A percentile compares a stretch with the other conserved stretches of the same genome.
phyloP scores from a whole-genome alignment of 1,139 yeast species.

The Sugiyamaella neomexicana region DNA sequence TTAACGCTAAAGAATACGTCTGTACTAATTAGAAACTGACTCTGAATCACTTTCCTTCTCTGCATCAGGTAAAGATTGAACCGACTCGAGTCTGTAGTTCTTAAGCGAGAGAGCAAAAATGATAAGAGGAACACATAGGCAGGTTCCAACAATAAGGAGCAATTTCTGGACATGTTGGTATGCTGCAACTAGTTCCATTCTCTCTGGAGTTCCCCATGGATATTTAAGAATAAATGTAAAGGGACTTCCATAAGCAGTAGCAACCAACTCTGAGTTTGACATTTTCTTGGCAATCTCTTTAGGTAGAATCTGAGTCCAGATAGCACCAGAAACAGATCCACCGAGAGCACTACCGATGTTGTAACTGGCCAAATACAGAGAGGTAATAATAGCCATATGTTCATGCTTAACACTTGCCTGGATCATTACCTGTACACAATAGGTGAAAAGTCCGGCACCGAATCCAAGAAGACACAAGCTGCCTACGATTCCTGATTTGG shows the following conservation, averaged over 20 bases:
- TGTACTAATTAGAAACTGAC: not conserved
- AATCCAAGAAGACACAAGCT: constrained; percentile 66
- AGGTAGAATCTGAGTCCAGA: constrained; percentile 50
- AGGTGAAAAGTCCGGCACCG: constrained; percentile 71
- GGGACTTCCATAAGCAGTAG: constrained; percentile 56
- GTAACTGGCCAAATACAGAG: constrained; percentile 47
- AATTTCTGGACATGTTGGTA: constrained; percentile 61
- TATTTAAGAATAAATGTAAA: constrained; percentile 48
- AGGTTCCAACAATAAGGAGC: constrained; percentile 57
- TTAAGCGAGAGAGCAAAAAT: constrained; percentile 52
- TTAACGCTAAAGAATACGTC: not conserved
- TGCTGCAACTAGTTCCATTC: constrained; percentile 56
- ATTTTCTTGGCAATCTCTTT: constrained; percentile 33
- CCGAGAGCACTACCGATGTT: constrained; percentile 51
- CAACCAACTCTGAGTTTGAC: constrained; percentile 42
- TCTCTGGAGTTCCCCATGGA: constrained; percentile 61
- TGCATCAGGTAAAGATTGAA: constrained; percentile 44
- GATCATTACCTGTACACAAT: constrained; percentile 64
- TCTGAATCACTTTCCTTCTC: constrained; percentile 30
- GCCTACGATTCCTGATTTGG: constrained; percentile 63
- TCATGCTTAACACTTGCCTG: constrained; percentile 59
- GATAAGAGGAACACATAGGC: constrained; percentile 56
- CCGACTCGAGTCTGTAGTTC: constrained; percentile 49
- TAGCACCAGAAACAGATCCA: constrained; percentile 49
- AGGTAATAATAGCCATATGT: constrained; percentile 49